Evolutionary conservation across 2,329 filamentous ascomycete genomes (phyloP), one percentile per base, ranked within the genome.

Genomic region (Talaromyces sp.): DNA sequence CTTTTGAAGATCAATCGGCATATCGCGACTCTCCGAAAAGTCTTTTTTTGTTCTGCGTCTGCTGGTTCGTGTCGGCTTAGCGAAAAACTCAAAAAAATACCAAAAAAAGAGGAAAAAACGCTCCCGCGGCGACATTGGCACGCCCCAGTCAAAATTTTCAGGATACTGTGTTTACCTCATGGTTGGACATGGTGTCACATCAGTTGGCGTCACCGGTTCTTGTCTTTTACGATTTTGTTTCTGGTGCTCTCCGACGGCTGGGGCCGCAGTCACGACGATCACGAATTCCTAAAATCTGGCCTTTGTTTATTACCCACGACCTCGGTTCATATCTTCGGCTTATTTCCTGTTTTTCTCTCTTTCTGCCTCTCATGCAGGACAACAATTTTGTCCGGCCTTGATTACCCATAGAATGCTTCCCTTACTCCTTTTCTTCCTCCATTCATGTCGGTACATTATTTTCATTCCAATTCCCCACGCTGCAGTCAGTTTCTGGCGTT

Each of bases 261-360:
- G 60, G 56, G 54, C 61, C 57, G 66, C 65, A 66, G 65, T 68
- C 65, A 70, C 66, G 68, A 70, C 62, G 67, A 69, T 70, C 56
- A 71, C 64, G 68, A 71, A 63, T 66, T 51, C 60, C 55, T 48
- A 63, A 64, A 64, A 62, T 62, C 48, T 61, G 59, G 57, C 52
- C 50, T 35, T 57, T 62, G 58, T 63, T 62, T 57, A 64, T 63
- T 61, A 62, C 57, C 58, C 59, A 64, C 54, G 59, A 58, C 53
- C 53, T 63, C 63, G 65, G 70, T 70, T 66, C 62, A 69, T 68
- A 70, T 73, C 70, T 68, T 69, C 67, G 66, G 62, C 64, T 63
- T 56, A 64, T 64, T 52, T 56, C 58, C 59, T 58, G 61, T 61
- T 49, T 53, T 55, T 47, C 50, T 47, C 61, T 62, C 58, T 64